phyloP scores from a whole-genome alignment of 2,329 filamentous ascomycete species.

The Neopestalotiopsis clavispora region DNA sequence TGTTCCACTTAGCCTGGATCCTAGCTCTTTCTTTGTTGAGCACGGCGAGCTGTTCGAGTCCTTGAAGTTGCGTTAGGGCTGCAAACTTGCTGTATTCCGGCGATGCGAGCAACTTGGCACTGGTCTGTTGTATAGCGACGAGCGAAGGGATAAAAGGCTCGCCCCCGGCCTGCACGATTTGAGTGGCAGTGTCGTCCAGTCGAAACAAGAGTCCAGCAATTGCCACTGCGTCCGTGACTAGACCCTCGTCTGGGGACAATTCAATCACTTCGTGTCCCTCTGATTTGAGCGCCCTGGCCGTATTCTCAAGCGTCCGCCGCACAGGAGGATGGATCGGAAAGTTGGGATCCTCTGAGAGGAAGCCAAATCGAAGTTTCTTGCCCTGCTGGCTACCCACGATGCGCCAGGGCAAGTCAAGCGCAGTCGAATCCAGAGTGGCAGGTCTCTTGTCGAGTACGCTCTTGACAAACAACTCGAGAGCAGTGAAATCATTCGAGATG shows the following conservation, averaged over 20 bases:
- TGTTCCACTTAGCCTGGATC: constrained; percentile 46
- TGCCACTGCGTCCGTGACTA: constrained; percentile 33
- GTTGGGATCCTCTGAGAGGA: constrained; percentile 50
- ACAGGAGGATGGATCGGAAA: constrained; percentile 58
- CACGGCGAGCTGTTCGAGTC: constrained; percentile 42
- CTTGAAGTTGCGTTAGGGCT: constrained; percentile 36
- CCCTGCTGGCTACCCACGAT: constrained; percentile 22
- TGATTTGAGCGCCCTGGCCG: constrained; percentile 40
- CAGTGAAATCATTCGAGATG: constrained; percentile 44
- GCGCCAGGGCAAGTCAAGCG: constrained; percentile 52
- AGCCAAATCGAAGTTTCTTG: constrained; percentile 48
- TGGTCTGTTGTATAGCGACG: constrained; percentile 31
- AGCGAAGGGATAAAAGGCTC: constrained; percentile 39
- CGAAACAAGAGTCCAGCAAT: constrained; percentile 47
- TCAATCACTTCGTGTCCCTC: constrained; percentile 51
- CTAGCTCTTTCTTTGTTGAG: constrained; percentile 42
- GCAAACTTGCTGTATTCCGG: constrained; percentile 24
- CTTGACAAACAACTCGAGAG: constrained; percentile 45
- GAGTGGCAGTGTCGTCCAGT: constrained; percentile 35
- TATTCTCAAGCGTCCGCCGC: constrained; percentile 46
- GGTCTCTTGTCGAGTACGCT: constrained; percentile 43
- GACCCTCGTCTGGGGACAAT: constrained; percentile 33
- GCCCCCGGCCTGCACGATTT: constrained; percentile 36
- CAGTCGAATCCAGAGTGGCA: constrained; percentile 49
- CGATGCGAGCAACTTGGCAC: constrained; percentile 36